Evolutionary conservation across 106 monocot species (phyloP), one percentile per base, ranked within the genome.

Genomic region (Dioscorea zingiberensis): DNA sequence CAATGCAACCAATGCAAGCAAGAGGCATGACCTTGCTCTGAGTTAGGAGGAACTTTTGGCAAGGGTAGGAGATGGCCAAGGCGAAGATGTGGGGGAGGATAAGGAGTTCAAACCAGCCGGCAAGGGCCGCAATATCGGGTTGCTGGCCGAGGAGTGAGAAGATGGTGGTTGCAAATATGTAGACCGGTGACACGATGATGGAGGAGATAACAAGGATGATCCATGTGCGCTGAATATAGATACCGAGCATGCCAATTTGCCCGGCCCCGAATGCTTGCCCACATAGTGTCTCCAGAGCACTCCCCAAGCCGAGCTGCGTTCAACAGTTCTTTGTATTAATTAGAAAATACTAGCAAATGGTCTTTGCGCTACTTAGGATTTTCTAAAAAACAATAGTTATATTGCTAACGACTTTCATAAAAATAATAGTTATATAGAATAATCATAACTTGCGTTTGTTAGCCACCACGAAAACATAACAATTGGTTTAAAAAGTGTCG

Each of bases 261-360:
- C n/a, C 15, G 0, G 60, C 60, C 2, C 60, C 60, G 16, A 27
- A 27, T 13, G 60, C 60, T 28, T 60, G 60, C 15, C 60, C 60
- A 17, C 60, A 28, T 27, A 60, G 27, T 3, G 60, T 60, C 30
- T 60, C 60, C 2, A 60, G 27, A 13, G 60, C 60, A 29, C 60
- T 60, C 15, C 23, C 60, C 60, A 60, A 28, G 17, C 60, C 27
- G 7, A 60, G 60, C 60, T 60, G 60, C n/a, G n/a, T 38, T 38
- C 10, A 10, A 38, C 10, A 10, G 38, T 38, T 38, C 38, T 38
- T 38, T 38, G 38, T 6, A 38, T 38, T 38, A 38, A 38, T 8
- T 38, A 6, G 38, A 38, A 38, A 38, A 2, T 38, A 38, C 6
- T 6, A 38, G 10, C 38, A 38, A 6, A n/a, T n/a, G n/a, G n/a